Base-by-base conservation (phyloP, 768 basidiomycete genomes). In the Lactarius pseudohatsudake region DNA sequence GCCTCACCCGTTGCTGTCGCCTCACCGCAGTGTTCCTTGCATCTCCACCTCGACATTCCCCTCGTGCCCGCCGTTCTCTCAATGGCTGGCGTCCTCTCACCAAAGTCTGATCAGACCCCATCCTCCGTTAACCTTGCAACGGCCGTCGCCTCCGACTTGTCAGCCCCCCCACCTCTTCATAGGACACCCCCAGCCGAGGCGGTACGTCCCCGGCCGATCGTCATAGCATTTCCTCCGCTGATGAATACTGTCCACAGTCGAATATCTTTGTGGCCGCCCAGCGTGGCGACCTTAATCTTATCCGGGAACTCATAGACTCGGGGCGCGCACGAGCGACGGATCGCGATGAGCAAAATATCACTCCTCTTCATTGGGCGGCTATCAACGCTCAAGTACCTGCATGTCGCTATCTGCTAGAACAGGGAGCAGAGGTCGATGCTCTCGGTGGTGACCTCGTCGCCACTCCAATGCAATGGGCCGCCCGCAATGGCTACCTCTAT, bases 381-480 rank as follows among this genome's bases (percentile, higher is more conserved):
- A 98, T 98, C 74, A 98, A 98, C 72, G 95, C 94, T 3, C 94
- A 98, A 74, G 80, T 96, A n/a, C 82, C 87, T 1, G 88, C 91
- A 30, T 97, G 94, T 77, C 85, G 90, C 40, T 91, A 89, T 71
- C 81, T 99, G 20, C 80, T 99, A 41, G 92, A 95, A 70, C 88
- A 93, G 72, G 96, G 96, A 26, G 96, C 96, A 0, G 93, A 96
- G 62, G 91, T 98, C 22, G 97, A 99, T 70, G 92, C 94, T 3
- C 79, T 91, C 10, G 97, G 97, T 22, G 97, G 97, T 4, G 96
- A 98, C 76, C 85, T 99, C 34, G 82, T 90, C 34, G 96, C 96
- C 2, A 96, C 96, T 1, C 95, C 97, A 0, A 84, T 98, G 80
- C 96, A 98, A 76, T 99, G 97, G 97, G 97, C 97, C 0, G 94